phyloP scores from a whole-genome alignment of 495 filamentous ascomycete species.

The Annulohypoxylon stygium region DNA sequence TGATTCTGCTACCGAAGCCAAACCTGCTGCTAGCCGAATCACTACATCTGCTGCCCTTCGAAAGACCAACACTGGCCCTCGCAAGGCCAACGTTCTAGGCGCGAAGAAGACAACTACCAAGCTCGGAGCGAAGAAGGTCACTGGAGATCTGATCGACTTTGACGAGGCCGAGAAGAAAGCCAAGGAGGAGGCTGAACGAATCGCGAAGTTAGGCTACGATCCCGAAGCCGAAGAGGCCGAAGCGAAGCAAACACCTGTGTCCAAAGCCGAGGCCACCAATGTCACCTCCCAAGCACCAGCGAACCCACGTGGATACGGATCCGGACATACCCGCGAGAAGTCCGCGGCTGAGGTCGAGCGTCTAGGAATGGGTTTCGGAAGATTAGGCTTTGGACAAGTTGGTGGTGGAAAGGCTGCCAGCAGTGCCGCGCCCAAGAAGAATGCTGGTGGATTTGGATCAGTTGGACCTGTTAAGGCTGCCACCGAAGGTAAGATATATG shows the following conservation, averaged over 20 bases:
- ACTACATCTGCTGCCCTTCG: conserved; percentile 80
- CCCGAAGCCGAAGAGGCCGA: conserved; percentile 84
- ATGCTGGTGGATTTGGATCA: conserved; percentile 87
- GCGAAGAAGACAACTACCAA: conserved; percentile 85
- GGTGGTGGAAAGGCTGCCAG: conserved; percentile 71
- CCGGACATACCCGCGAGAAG: conserved; percentile 69
- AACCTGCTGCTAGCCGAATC: conserved; percentile 73
- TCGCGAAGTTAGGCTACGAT: conserved; percentile 98
- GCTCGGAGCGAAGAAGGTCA: conserved; percentile 92
- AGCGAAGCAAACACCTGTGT: conserved; percentile 65
- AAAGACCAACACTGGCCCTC: conserved; percentile 74
- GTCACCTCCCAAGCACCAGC: conserved; percentile 81
- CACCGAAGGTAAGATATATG: conserved; percentile 72
- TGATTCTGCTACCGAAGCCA: conserved; percentile 59
- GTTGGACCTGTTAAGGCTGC: conserved; percentile 76
- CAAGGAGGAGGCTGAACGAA: conserved; percentile 95
- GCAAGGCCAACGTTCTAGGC: conserved; percentile 86
- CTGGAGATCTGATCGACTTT: conserved; percentile 86
- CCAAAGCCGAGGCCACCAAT: conserved; percentile 63
- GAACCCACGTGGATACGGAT: conserved; percentile 76
- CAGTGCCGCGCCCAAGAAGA: conserved; percentile 73
- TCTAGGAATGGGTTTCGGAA: conserved; percentile 88
- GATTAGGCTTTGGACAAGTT: conserved; percentile 92
- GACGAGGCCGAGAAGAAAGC: conserved; percentile 97
- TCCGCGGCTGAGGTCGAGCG: conserved; percentile 81